A percentile compares a stretch with the other conserved stretches of the same genome.
phyloP scores from a whole-genome alignment of 2,329 filamentous ascomycete genomes.

The Daldinia sp. region DNA sequence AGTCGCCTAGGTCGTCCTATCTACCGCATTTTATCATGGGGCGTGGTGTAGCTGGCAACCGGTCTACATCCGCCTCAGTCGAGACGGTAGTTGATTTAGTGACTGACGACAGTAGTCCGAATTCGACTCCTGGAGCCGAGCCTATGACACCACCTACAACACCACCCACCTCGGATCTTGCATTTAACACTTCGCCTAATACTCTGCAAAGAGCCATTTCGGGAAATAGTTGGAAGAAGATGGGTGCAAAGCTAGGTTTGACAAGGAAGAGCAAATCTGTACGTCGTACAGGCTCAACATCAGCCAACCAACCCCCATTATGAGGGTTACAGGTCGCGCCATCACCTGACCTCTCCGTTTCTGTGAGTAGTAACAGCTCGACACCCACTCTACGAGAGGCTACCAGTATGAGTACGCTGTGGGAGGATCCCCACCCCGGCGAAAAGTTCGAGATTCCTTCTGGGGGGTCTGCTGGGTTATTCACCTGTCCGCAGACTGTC shows the following conservation, averaged over 20 bases:
- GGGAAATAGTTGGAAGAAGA: constrained; percentile 73
- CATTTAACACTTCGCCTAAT: constrained; percentile 64
- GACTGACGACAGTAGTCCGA: constrained; percentile 75
- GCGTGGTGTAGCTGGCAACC: constrained; percentile 54
- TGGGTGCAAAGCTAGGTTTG: constrained; percentile 71
- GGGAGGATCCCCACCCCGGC: constrained; percentile 63
- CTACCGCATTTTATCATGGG: constrained; percentile 58
- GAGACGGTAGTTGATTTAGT: constrained; percentile 63
- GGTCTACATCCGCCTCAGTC: constrained; percentile 60
- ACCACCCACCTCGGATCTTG: constrained; percentile 72
- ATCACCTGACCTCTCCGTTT: constrained; percentile 57
- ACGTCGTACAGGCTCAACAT: constrained; percentile 61
- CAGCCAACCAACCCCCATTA: constrained; percentile 58
- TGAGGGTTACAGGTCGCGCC: constrained; percentile 71
- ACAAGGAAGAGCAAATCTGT: constrained; percentile 64
- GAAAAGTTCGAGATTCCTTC: constrained; percentile 54
- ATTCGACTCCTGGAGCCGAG: constrained; percentile 67
- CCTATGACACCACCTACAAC: constrained; percentile 81
- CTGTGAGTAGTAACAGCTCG: constrained; percentile 45
- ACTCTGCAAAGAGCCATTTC: constrained; percentile 66
- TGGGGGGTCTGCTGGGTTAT: constrained; percentile 44
- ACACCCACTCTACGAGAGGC: constrained; percentile 41
- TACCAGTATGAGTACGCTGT: constrained; percentile 44
- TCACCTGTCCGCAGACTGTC: constrained; percentile 38
- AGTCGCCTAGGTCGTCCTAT: constrained; percentile 60